Conservation (phyloP, 2,329 filamentous ascomycete genomes). For the Arthrocladium fulminans region DNA sequence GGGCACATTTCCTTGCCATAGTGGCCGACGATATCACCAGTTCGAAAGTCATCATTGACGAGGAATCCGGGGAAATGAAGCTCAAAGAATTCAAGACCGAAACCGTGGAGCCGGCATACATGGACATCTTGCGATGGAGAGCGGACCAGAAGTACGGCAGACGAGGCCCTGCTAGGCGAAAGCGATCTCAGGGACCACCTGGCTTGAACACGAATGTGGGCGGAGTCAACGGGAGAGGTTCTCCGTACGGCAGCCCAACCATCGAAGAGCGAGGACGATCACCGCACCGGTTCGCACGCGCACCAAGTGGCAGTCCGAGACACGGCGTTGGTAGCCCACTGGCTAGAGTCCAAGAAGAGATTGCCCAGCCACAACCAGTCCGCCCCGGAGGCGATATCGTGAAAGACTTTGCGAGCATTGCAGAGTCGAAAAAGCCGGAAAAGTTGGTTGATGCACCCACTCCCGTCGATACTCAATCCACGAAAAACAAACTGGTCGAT, state of each 20-base stretch:
- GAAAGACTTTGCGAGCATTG: conserved; percentile 26
- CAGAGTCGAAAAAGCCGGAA: conserved; percentile 23
- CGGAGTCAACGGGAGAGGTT: conserved; percentile 41
- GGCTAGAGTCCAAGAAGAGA: conserved; percentile 40
- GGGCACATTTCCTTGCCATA: conserved; percentile 75
- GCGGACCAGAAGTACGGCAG: conserved; percentile 88
- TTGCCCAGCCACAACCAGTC: conserved; percentile 29
- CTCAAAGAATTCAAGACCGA: conserved; percentile 82
- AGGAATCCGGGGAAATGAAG: conserved; percentile 85
- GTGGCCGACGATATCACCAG: conserved; percentile 86
- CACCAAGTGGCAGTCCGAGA: conserved; percentile 36
- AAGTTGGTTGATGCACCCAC: conserved; percentile 35
- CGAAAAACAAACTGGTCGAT: conserved; percentile 20
- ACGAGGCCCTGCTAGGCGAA: conserved; percentile 40
- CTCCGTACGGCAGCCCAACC: conserved; percentile 43
- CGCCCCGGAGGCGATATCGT: conserved; percentile 29
- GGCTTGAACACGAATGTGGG: conserved; percentile 46
- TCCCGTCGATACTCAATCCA: conserved; percentile 26
- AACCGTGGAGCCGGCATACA: conserved; percentile 83
- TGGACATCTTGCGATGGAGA: conserved; percentile 91
- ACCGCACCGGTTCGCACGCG: conserved; percentile 39
- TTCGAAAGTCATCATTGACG: conserved; percentile 84
- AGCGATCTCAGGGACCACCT: conserved; percentile 39
- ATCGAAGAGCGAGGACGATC: conserved; percentile 40
- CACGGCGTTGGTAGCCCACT: conserved; percentile 38